Conservation (phyloP, 257 asterid species). For the Nicotiana undulata region DNA sequence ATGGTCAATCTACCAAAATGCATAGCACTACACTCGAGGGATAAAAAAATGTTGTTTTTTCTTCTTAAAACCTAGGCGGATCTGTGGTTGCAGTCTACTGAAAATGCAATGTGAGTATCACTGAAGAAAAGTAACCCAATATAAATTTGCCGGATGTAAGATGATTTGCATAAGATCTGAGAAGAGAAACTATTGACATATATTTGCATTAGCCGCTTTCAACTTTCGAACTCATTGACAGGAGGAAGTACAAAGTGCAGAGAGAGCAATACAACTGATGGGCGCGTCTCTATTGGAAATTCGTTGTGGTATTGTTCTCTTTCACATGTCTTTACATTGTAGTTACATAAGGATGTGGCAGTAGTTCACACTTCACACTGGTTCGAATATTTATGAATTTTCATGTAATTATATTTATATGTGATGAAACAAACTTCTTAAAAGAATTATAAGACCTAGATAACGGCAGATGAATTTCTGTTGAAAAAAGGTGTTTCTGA, state of each 20-base stretch:
- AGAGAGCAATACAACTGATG: slow-evolving; percentile 72
- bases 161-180: background rate
- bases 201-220: background rate
- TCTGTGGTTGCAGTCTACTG: background rate
- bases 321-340: background rate
- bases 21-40: background rate
- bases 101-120: background rate
- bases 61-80: background rate
- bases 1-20: background rate
- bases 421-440: background rate
- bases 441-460: background rate
- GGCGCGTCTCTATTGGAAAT: slow-evolving; percentile 74
- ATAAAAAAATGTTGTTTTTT: background rate
- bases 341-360: background rate
- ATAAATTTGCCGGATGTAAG: background rate
- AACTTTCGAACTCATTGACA: slow-evolving; percentile 14
- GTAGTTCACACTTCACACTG: background rate
- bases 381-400: background rate
- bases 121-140: background rate
- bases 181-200: background rate
- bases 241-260: slow-evolving; percentile 86
- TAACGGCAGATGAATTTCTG: background rate
- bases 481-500: background rate
- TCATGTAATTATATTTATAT: background rate
- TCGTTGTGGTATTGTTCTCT: slow-evolving; percentile 47